Evolutionary conservation across 371 early-diverging fungal genomes (phyloP), one percentile per base, ranked within the genome.

Genomic region (Parasitella parasitica): DNA sequence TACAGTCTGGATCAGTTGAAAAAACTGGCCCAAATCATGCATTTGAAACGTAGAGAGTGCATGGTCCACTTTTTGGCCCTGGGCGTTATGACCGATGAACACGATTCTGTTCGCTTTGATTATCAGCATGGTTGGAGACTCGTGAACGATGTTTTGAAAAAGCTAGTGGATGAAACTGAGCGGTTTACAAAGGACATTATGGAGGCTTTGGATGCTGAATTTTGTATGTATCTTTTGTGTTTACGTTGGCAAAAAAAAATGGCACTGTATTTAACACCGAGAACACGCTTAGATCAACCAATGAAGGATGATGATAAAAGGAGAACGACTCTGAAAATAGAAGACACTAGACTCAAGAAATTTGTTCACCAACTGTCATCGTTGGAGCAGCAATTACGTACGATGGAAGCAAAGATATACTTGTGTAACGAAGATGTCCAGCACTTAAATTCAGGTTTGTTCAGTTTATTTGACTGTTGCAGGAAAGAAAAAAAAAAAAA

Each of bases 371-470:
- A 70, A 34, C 48, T 81, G 24, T 62, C 77, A 16, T 70, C 68
- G n/a, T 63, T 81, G 22, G 77, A 78, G 36, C 79, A 78, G 56
- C 79, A 81, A 50, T 56, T 77, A 37, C 64, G 79, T 13, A 78
- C 79, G 11, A 54, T 79, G 61, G 79, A 77, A 64, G 82, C 82
- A 6, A 78, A 77, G 51, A 61, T 82, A 28, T 79, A 75, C 63
- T 60, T 82, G 34, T 77, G 79, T 59, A 75, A 71, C 55, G 79
- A 82, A 22, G 72, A 76, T 65, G 68, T 75, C n/a, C 71, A 68
- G 8, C 70, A 74, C 41, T 57, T 77, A n/a, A 66, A 63, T 37
- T 57, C 70, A 55, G 76, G 71, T 69, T 70, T 41, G 43, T 1
- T 15, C 0, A n/a, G n/a, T 16, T 26, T 39, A 46, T 24, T 26